Conservation (phyloP, 139 green algal genomes). For the Chlorella vulgaris region DNA sequence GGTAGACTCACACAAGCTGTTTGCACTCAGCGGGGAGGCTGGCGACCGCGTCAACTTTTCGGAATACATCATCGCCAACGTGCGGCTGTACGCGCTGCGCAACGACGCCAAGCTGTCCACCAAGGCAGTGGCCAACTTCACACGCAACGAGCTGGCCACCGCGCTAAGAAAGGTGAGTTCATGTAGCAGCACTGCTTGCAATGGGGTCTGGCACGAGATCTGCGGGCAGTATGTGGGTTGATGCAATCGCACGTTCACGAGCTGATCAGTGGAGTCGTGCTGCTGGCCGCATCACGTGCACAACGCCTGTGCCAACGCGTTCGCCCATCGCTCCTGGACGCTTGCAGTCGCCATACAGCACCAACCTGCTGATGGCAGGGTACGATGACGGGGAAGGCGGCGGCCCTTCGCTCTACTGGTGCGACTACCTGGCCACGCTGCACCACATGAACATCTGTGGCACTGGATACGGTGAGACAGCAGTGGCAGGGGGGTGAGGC, state of each 20-base stretch:
- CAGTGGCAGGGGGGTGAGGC: not conserved
- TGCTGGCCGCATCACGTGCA: no score
- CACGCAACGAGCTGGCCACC: conserved; percentile 90
- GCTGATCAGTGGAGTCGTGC: no score
- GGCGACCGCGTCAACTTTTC: conserved; percentile 92
- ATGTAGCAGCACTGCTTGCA: no score
- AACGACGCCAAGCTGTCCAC: conserved; percentile 87
- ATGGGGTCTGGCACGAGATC: no score
- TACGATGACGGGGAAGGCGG: conserved; percentile 77
- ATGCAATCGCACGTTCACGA: no score
- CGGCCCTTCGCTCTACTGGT: conserved; percentile 92
- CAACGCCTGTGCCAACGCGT: no score
- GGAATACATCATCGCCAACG: conserved; percentile 90
- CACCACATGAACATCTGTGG: conserved; percentile 96
- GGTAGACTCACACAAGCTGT: conserved; percentile 87
- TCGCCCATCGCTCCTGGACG: not conserved
- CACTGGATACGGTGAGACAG: conserved; percentile 91
- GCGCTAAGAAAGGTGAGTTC: conserved; percentile 80
- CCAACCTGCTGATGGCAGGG: conserved; percentile 95
- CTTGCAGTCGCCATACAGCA: conserved; percentile 87
- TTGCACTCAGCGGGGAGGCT: conserved; percentile 88
- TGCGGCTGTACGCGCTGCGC: conserved; percentile 89
- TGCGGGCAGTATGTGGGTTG: no score
- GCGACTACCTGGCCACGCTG: conserved; percentile 98
- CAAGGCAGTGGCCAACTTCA: conserved; percentile 91